Conservation (phyloP, 2,329 filamentous ascomycete genomes). For the Fusarium piperis region DNA sequence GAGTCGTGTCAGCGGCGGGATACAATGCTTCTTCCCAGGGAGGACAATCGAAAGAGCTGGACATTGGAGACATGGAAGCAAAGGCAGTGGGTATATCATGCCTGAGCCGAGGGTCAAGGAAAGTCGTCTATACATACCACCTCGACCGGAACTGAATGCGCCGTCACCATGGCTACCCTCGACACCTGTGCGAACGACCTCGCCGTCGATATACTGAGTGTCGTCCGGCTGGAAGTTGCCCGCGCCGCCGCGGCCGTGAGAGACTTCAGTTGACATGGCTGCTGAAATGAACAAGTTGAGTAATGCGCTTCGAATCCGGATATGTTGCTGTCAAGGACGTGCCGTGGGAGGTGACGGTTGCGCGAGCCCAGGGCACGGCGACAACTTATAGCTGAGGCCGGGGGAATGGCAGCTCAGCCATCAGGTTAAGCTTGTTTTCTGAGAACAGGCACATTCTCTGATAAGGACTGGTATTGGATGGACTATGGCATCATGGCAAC, state of each 20-base stretch:
- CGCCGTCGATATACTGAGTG: constrained; percentile 69
- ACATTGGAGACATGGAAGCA: not conserved
- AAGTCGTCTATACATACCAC: constrained; percentile 55
- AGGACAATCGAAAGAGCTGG: not conserved
- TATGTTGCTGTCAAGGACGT: not conserved
- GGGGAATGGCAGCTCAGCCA: constrained; percentile 21
- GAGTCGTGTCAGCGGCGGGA: constrained; percentile 9
- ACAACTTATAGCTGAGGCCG: constrained; percentile 39
- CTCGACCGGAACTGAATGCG: constrained; percentile 67
- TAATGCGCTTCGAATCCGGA: not conserved
- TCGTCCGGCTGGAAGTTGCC: constrained; percentile 69
- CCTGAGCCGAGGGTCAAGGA: not conserved
- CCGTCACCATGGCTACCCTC: constrained; percentile 67
- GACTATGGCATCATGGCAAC: constrained; percentile 32
- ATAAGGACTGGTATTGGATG: constrained; percentile 26
- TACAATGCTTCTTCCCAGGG: not conserved
- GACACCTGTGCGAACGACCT: constrained; percentile 65
- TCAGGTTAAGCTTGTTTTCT: constrained; percentile 37
- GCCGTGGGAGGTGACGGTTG: constrained; percentile 11
- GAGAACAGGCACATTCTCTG: constrained; percentile 10
- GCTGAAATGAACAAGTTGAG: constrained; percentile 14
- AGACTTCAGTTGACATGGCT: constrained; percentile 58
- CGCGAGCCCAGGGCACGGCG: constrained; percentile 30
- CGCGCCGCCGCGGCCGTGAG: constrained; percentile 69
- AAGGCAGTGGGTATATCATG: not conserved